phyloP scores from a whole-genome alignment of 2,329 filamentous ascomycete genomes.

The Fusarium multiceps region DNA sequence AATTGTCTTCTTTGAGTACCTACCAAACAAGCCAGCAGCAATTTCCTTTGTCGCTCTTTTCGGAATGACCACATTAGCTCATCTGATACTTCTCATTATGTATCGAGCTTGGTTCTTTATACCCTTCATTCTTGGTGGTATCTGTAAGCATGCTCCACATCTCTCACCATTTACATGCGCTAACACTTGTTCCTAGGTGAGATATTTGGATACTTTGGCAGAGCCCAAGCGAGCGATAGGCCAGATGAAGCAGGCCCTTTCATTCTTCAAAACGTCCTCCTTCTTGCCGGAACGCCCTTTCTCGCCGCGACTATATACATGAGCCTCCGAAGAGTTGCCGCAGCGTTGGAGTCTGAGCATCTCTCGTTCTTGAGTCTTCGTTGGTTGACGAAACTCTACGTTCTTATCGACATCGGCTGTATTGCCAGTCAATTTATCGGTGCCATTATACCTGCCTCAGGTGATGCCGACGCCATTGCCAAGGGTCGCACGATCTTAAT shows the following conservation, averaged over 20 bases:
- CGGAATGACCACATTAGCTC: not conserved
- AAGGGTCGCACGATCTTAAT: slow-evolving; percentile 16
- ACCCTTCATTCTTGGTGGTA: slow-evolving; percentile 16
- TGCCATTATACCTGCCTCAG: slow-evolving; percentile 20
- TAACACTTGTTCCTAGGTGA: not conserved
- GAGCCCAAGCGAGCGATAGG: not conserved
- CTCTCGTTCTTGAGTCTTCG: slow-evolving; percentile 5
- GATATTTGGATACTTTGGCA: slow-evolving; percentile 8
- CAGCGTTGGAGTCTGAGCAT: slow-evolving; percentile 13
- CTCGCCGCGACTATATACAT: slow-evolving; percentile 31
- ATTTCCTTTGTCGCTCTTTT: slow-evolving; percentile 10
- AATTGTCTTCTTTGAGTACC: slow-evolving; percentile 16
- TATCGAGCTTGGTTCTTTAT: slow-evolving; percentile 24
- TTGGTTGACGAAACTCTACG: slow-evolving; percentile 15
- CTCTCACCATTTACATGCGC: fast-evolving
- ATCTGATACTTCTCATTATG: not conserved
- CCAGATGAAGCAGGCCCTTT: not conserved
- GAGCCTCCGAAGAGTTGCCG: slow-evolving; percentile 6
- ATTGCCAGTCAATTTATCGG: slow-evolving; percentile 18
- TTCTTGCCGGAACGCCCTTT: slow-evolving; percentile 17
- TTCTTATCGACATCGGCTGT: not conserved
- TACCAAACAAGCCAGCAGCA: slow-evolving; percentile 8
- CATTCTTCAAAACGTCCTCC: slow-evolving; percentile 13
- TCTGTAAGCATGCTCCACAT: not conserved
- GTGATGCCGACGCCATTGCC: not conserved